phyloP scores from a whole-genome alignment of 2,329 filamentous ascomycete species.

The Ophiostoma novo-ulmi region DNA sequence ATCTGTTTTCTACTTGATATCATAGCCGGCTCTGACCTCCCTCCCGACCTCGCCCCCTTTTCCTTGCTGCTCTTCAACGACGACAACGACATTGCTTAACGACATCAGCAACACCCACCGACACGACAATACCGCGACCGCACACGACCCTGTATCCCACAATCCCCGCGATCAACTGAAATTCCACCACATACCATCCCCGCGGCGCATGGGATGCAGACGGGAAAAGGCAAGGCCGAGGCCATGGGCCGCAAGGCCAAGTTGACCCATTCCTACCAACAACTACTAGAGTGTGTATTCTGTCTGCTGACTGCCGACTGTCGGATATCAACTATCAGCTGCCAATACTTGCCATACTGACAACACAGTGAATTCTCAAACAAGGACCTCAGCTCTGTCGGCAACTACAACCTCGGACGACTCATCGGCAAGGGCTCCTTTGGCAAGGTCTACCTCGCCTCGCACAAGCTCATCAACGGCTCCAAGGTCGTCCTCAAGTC shows the following conservation, averaged over 20 bases:
- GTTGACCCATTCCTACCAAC: conserved; percentile 96
- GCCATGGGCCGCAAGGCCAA: conserved; percentile 66
- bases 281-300: conserved; percentile 76
- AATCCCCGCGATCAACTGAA: no score
- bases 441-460: conserved; percentile 93
- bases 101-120: not conserved
- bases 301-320: not conserved
- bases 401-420: conserved; percentile 87
- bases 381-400: conserved; percentile 83
- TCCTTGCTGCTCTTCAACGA: not conserved
- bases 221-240: conserved; percentile 67
- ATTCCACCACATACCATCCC: not conserved
- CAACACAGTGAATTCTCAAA: conserved; percentile 78
- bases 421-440: conserved; percentile 97
- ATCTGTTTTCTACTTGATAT: no score
- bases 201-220: conserved; percentile 24
- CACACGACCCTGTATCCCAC: not conserved
- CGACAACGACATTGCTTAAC: not conserved
- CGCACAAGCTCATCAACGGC: conserved; percentile 96
- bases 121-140: not conserved
- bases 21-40: no score
- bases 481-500: conserved; percentile 99
- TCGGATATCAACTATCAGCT: no score
- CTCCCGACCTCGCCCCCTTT: not conserved
- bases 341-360: not conserved